These are phyloP conservation scores for Inga leiocalycina DNA, from an alignment of 306 rosid species.

Conservation along the genomic window DNA sequence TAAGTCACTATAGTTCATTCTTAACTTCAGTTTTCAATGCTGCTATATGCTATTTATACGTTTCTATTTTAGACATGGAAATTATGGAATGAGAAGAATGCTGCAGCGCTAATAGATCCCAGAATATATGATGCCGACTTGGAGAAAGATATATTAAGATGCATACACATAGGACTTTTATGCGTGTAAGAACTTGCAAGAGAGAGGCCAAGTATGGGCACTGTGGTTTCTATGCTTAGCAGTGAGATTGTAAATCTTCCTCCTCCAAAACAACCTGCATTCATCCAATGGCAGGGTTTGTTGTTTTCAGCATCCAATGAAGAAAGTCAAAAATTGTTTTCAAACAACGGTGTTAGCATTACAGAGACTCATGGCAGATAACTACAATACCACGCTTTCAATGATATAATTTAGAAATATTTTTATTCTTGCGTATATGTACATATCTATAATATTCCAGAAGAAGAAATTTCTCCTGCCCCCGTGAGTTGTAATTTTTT, in stretches of 20 bases:
- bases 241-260: constrained; percentile 35
- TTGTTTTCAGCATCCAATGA: not conserved
- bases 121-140: not conserved
- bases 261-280: constrained; percentile 38
- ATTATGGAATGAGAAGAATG: constrained; percentile 29
- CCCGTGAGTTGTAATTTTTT: not conserved
- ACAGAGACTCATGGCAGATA: not conserved
- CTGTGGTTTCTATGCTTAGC: constrained; percentile 33
- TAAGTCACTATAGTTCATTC: not conserved
- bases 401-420: not conserved
- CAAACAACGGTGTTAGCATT: constrained; percentile 3
- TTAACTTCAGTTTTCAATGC: not conserved
- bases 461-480: not conserved
- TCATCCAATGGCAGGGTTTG: constrained; percentile 13
- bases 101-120: constrained; percentile 13
- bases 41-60: not conserved
- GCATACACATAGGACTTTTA: constrained; percentile 39
- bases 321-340: not conserved
- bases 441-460: not conserved
- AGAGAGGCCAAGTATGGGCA: constrained; percentile 22
- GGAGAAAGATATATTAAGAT: constrained; percentile 23
- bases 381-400: not conserved
- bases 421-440: not conserved
- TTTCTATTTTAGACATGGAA: constrained; percentile 33
- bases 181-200: constrained; percentile 38